Evolutionary conservation across 495 filamentous ascomycete species (phyloP).

Genomic region (Penicillium riverlandense): DNA sequence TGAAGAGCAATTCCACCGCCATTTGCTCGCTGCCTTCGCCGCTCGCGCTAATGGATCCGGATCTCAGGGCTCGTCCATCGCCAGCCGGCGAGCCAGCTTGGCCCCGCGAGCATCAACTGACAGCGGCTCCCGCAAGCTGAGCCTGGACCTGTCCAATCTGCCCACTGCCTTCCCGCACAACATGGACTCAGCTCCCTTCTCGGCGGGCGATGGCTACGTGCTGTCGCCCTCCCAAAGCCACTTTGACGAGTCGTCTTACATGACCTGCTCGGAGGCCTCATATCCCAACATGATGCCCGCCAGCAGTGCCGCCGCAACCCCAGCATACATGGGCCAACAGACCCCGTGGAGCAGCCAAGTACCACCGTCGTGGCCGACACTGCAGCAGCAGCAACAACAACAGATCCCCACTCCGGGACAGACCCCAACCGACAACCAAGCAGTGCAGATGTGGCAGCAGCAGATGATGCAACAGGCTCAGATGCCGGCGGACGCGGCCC

Average conservation of each 20-base stretch:
- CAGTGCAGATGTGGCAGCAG: slow-evolving; percentile 26
- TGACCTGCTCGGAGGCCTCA: slow-evolving; percentile 10
- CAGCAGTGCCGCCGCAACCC: neutral
- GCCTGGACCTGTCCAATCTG: slow-evolving; percentile 30
- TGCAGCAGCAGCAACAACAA: slow-evolving; percentile 11
- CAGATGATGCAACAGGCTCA: slow-evolving; percentile 24
- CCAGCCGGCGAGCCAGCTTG: slow-evolving; percentile 17
- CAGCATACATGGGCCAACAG: slow-evolving; percentile 19
- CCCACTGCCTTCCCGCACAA: slow-evolving; percentile 23
- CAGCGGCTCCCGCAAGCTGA: slow-evolving; percentile 31
- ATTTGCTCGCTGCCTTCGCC: slow-evolving; percentile 29
- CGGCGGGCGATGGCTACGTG: slow-evolving; percentile 15
- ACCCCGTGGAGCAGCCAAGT: slow-evolving; percentile 5
- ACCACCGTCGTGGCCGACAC: slow-evolving; percentile 9
- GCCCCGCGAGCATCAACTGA: slow-evolving; percentile 22
- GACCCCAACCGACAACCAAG: slow-evolving; percentile 14
- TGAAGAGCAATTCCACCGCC: slow-evolving; percentile 34
- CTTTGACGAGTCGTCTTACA: slow-evolving; percentile 20
- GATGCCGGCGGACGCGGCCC: slow-evolving; percentile 11
- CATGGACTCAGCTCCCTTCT: slow-evolving; percentile 12
- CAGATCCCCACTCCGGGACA: slow-evolving; percentile 14
- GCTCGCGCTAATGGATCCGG: slow-evolving; percentile 12
- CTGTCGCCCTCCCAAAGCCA: slow-evolving; percentile 21
- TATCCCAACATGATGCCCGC: slow-evolving; percentile 10
- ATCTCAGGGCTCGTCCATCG: slow-evolving; percentile 10